phyloP scores from a whole-genome alignment of 805 yeast species.

The Wickerhamomyces subpelliculosus region DNA sequence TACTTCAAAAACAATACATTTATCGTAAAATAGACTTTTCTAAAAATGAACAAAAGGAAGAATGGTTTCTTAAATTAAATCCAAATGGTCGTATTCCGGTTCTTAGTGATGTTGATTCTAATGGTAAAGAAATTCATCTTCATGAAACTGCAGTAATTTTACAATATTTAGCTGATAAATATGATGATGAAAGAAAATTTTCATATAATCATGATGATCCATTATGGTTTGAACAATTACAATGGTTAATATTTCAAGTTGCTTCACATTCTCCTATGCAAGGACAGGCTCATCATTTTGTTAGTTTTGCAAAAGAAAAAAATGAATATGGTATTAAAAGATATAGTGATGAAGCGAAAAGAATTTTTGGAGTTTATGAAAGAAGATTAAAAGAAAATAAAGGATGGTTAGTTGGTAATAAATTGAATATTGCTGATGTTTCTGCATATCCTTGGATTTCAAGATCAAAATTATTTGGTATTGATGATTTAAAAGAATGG shows the following conservation, averaged over 20 bases:
- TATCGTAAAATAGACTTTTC: conserved; percentile 33
- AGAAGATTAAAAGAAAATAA: conserved; percentile 35
- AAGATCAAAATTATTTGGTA: conserved; percentile 27
- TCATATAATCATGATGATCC: conserved; percentile 27
- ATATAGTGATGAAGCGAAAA: conserved; percentile 38
- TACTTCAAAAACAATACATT: conserved; percentile 24
- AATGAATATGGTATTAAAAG: conserved; percentile 44
- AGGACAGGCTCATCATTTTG: conserved; percentile 42
- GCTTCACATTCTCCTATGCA: conserved; percentile 52
- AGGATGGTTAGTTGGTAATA: conserved; percentile 53
- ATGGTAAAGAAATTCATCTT: conserved; percentile 36
- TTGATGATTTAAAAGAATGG: conserved; percentile 8
- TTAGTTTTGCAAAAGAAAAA: conserved; percentile 35
- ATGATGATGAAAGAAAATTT: conserved; percentile 42
- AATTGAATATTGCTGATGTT: conserved; percentile 50
- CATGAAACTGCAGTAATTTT: conserved; percentile 56
- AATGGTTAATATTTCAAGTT: conserved; percentile 47
- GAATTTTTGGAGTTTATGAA: conserved; percentile 47
- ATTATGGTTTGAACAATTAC: conserved; percentile 42
- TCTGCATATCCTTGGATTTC: conserved; percentile 40
- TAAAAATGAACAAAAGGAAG: conserved; percentile 40
- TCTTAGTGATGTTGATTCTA: conserved; percentile 24
- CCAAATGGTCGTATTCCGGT: conserved; percentile 60
- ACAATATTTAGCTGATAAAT: conserved; percentile 48
- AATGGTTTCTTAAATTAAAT: conserved; percentile 46